Evolutionary conservation across 768 basidiomycete species (phyloP), one percentile per base, ranked within the genome.

Genomic region (Sistotremastrum suecicum): DNA sequence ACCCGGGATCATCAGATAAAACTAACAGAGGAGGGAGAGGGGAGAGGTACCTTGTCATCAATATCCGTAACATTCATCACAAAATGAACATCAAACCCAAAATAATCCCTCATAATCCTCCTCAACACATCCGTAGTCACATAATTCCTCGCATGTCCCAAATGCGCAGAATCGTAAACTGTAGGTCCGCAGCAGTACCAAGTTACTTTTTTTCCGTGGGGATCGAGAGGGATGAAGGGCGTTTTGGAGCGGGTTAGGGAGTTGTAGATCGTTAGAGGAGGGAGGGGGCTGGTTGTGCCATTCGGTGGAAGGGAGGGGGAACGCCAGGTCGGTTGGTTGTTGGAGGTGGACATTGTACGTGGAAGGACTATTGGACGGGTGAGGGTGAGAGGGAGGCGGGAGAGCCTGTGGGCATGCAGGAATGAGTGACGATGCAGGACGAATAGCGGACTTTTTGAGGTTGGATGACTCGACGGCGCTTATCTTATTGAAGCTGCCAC

Each of bases 121-220:
- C 91, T 72, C 35, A 97, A 67, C 51, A 94, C 75, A 61, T 97
- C 92, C 62, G 94, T 89, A 1, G 90, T 88, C 33, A 97, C 83
- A 66, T 99, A 99, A 69, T 95, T 97, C 90, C 92, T 78, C 5
- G 95, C 95, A 66, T 99, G 95, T 5, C 95, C 95, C 87, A 99
- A 90, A 62, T 99, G 95, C 37, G 89, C 84, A 8, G 90, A 79
- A 69, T 99, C 95, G 61, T 99, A 99, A 6, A 99, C 95, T 0
- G 95, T 99, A 11, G 95, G 94, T 7, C 95, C 94, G 57, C 95
- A 99, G 61, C 95, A 97, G 60, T 99, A 98, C 92, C 92, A 98
- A 55, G 92, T 91, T n/a, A 94, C 78, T 52, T 75, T 75, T 1
- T 75, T 72, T 0, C 80, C 82, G 50, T 75, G 20, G 1, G 20